Conservation (phyloP, 768 basidiomycete genomes). For the Boletus rubroflammeus region DNA sequence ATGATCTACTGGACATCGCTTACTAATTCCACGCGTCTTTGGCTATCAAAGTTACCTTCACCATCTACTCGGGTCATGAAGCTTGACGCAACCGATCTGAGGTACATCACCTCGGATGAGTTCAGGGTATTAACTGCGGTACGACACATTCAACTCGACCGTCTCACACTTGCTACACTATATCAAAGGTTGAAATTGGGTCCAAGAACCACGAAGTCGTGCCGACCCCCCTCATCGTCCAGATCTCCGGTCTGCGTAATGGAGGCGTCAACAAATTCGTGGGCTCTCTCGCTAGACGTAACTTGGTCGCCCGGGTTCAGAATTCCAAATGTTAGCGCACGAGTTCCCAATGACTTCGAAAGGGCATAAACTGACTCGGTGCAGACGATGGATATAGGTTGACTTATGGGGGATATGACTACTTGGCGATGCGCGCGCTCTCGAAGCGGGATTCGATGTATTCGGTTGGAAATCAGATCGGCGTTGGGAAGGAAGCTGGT, state of each 20-base stretch:
- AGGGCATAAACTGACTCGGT: conserved; percentile 3
- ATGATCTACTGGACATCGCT: background rate
- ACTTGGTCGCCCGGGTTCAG: conserved; percentile 84
- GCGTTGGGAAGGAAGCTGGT: conserved; percentile 98
- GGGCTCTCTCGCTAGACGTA: conserved; percentile 87
- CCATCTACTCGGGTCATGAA: conserved; percentile 55
- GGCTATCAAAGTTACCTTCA: too few species aligned
- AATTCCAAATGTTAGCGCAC: conserved; percentile 77
- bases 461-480: conserved; percentile 96
- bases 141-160: conserved; percentile 4
- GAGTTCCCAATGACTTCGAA: background rate
- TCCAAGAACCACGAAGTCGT: conserved; percentile 98
- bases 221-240: conserved; percentile 81
- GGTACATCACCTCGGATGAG: conserved; percentile 89
- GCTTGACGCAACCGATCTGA: conserved; percentile 89
- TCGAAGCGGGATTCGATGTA: conserved; percentile 85
- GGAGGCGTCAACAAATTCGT: conserved; percentile 94
- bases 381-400: conserved; percentile 95
- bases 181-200: conserved; percentile 85
- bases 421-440: conserved; percentile 87
- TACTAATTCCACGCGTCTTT: background rate
- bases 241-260: conserved; percentile 87
- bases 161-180: conserved; percentile 3
- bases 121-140: conserved; percentile 97
- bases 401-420: conserved; percentile 99